phyloP scores from a whole-genome alignment of 2,329 filamentous ascomycete genomes.

The Huntiella omanensis region DNA sequence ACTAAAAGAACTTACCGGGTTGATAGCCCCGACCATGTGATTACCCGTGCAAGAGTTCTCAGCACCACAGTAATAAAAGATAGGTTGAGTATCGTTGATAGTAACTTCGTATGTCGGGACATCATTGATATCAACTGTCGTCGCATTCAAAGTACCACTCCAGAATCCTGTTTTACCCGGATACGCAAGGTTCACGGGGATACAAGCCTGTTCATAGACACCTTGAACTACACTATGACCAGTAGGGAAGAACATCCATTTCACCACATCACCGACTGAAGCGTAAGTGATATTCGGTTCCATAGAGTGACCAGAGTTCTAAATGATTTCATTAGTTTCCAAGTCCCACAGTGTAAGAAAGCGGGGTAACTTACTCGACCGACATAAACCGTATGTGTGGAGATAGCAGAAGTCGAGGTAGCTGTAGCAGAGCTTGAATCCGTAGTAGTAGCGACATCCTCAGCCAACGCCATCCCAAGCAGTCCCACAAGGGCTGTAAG shows the following conservation, averaged over 20 bases:
- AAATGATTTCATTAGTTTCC: background rate
- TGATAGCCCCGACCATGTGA: slow-evolving; percentile 61
- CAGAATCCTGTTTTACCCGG: slow-evolving; percentile 32
- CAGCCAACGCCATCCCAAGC: background rate
- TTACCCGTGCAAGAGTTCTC: slow-evolving; percentile 43
- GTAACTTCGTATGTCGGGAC: slow-evolving; percentile 23
- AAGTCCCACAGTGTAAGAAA: background rate
- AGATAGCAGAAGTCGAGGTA: background rate
- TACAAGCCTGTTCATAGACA: slow-evolving; percentile 39
- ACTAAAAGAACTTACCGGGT: slow-evolving; percentile 31
- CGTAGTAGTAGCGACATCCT: background rate
- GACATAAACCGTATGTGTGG: slow-evolving; percentile 12
- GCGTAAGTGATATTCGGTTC: slow-evolving; percentile 17
- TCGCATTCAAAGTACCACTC: slow-evolving; percentile 28
- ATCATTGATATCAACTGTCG: slow-evolving; percentile 14
- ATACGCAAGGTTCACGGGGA: slow-evolving; percentile 37
- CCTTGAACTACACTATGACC: slow-evolving; percentile 47
- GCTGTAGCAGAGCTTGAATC: background rate
- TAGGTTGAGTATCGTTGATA: slow-evolving; percentile 41
- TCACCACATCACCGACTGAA: slow-evolving; percentile 29
- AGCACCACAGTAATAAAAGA: slow-evolving; percentile 54
- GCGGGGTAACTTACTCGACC: slow-evolving; percentile 9
- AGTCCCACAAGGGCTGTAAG: background rate
- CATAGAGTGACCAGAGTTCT: slow-evolving; percentile 18
- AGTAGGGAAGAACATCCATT: slow-evolving; percentile 42